Conservation (phyloP, 2,329 filamentous ascomycete species). For the Zasmidium citrigriseum region DNA sequence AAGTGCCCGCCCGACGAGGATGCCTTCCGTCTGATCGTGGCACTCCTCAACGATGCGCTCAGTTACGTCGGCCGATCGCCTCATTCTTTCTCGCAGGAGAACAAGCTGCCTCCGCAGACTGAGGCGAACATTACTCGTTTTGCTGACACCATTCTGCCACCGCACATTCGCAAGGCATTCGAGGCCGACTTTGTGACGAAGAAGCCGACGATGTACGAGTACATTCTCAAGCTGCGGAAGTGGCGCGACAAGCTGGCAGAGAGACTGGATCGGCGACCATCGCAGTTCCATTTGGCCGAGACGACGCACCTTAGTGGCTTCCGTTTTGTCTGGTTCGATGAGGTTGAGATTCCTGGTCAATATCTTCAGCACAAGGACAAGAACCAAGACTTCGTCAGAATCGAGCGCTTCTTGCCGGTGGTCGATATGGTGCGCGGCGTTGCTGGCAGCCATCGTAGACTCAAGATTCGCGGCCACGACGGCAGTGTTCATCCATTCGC, state of each 20-base stretch:
- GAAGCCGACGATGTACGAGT: slow-evolving; percentile 97
- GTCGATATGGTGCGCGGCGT: slow-evolving; percentile 91
- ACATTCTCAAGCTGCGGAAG: slow-evolving; percentile 92
- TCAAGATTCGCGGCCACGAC: slow-evolving; percentile 96
- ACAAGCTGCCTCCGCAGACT: slow-evolving; percentile 84
- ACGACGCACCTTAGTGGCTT: slow-evolving; percentile 95
- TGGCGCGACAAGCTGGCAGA: slow-evolving; percentile 99
- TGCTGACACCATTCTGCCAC: slow-evolving; percentile 90
- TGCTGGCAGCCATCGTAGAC: slow-evolving; percentile 84
- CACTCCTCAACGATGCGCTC: slow-evolving; percentile 89
- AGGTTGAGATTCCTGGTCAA: slow-evolving; percentile 95
- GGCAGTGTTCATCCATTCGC: slow-evolving; percentile 96
- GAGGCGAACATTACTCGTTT: slow-evolving; percentile 97
- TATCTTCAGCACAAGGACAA: slow-evolving; percentile 98
- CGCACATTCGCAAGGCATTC: slow-evolving; percentile 93
- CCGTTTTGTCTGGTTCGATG: slow-evolving; percentile 95
- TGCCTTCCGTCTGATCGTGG: slow-evolving; percentile 95
- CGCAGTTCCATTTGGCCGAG: slow-evolving; percentile 73
- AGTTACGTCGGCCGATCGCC: slow-evolving; percentile 90
- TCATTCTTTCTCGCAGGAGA: slow-evolving; percentile 81
- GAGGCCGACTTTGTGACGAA: slow-evolving; percentile 95
- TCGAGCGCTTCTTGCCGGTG: slow-evolving; percentile 93
- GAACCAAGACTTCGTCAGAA: slow-evolving; percentile 97
- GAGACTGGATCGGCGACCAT: slow-evolving; percentile 82
- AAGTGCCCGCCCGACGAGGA: slow-evolving; percentile 98